Evolutionary conservation across 2,329 filamentous ascomycete genomes (phyloP).

Genomic region (Neonectria sp.): DNA sequence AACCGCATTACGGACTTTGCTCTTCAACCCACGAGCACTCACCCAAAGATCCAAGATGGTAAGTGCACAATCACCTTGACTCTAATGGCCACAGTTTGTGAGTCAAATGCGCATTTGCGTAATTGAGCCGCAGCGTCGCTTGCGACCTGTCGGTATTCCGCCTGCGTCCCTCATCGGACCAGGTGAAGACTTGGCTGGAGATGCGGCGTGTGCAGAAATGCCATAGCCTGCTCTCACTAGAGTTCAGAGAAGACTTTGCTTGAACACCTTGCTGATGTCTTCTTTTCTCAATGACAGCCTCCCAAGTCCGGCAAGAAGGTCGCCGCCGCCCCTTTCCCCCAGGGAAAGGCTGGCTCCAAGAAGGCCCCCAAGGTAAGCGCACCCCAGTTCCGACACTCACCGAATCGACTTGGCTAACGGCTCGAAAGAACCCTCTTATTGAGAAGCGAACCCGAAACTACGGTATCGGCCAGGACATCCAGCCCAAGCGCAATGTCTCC

Average conservation of each 20-base stretch:
- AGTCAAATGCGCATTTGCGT: conserved; percentile 53
- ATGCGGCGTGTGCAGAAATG: conserved; percentile 68
- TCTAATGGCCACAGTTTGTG: conserved; percentile 58
- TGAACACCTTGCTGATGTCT: conserved; percentile 93
- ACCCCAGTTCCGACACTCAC: background rate
- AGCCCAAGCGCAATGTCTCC: conserved; percentile 94
- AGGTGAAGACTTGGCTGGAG: conserved; percentile 79
- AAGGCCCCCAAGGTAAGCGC: conserved; percentile 94
- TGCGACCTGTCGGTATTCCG: conserved; percentile 54
- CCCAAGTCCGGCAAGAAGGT: conserved; percentile 98
- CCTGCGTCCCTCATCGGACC: conserved; percentile 47
- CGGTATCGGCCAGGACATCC: conserved; percentile 99
- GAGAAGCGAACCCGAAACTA: conserved; percentile 99
- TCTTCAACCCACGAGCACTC: conserved; percentile 55
- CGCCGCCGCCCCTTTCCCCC: conserved; percentile 95
- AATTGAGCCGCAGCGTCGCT: conserved; percentile 54
- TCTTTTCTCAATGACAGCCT: conserved; percentile 99
- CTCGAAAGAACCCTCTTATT: conserved; percentile 92
- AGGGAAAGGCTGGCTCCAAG: conserved; percentile 89
- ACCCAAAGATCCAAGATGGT: conserved; percentile 60
- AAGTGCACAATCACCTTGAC: conserved; percentile 54
- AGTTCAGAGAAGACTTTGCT: conserved; percentile 90
- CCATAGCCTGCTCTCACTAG: conserved; percentile 81
- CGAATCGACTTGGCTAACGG: conserved; percentile 8
- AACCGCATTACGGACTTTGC: conserved; percentile 53